Evolutionary conservation across 2,329 filamentous ascomycete genomes (phyloP), one percentile per base, ranked within the genome.

Genomic region (Fusarium lyarnte): DNA sequence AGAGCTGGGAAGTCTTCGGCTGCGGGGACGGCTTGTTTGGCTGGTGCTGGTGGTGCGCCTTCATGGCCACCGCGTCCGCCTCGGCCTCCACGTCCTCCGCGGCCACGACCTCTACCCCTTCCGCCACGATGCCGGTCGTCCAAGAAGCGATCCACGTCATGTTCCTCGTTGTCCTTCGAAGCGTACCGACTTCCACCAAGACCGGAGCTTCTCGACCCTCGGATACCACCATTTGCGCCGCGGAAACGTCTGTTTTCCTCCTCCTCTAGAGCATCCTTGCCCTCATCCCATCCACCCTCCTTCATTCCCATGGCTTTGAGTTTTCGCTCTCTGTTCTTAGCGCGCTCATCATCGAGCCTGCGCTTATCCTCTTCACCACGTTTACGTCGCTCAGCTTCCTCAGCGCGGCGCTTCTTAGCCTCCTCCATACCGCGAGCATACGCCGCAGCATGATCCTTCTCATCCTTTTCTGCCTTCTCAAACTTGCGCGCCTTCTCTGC

Each of bases 401-500:
- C 86, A 5, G 84, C 84, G 33, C 85, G 82, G 25, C 86, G 84
- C 66, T 84, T 85, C 57, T 85, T 85, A 33, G 85, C 84, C 73
- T 90, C 88, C 68, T 89, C 87, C 82, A 87, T 85, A 14, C 87
- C 86, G 41, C 85, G 85, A 39, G 87, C 87, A 66, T 87, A 85
- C 3, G 88, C 86, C 10, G 84, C 81, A 5, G 86, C 87, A 74
- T 90, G 88, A 63, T 87, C 86, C 63, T 84, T 85, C 80, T 88
- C 84, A 74, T 90, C 88, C 69, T 85, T 83, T 78, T 89, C 86
- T 2, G 87, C 87, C 77, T 88, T 85, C 74, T 90, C 87, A 73
- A 89, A 89, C 67, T 87, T 87, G 73, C 87, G 86, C 74, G 86
- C 85, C 80, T 88, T 89, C 78, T 91, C 89, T 1, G 86, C 87